phyloP scores from a whole-genome alignment of 306 rosid genomes.

The Malus sylvestris region DNA sequence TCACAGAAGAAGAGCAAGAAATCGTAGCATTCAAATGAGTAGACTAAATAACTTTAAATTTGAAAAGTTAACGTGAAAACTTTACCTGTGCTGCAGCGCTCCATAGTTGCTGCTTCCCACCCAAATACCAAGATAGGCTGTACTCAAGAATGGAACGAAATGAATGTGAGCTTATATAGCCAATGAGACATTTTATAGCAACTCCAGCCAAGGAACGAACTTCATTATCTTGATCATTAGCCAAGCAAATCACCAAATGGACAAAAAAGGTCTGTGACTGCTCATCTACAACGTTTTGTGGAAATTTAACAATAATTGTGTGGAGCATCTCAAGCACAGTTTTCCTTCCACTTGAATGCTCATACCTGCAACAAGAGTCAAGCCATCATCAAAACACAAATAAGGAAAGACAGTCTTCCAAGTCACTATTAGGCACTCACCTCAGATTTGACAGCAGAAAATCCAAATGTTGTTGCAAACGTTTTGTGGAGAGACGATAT shows the following conservation, averaged over 20 bases:
- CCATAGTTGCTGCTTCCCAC: conserved; percentile 60
- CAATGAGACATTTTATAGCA: conserved; percentile 62
- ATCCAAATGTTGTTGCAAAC: conserved; percentile 78
- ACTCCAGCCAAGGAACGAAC: conserved; percentile 81
- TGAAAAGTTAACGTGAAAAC: not conserved
- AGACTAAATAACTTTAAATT: not conserved
- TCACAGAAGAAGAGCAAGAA: not conserved
- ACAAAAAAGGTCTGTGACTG: conserved; percentile 69
- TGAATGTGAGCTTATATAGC: conserved; percentile 42
- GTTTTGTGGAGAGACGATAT: conserved; percentile 62
- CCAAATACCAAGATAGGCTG: conserved; percentile 75
- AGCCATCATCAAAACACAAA: not conserved
- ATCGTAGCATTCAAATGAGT: not conserved
- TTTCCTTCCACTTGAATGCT: conserved; percentile 78
- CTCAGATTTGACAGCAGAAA: conserved; percentile 71
- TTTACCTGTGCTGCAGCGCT: conserved; percentile 86
- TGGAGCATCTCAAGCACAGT: conserved; percentile 90
- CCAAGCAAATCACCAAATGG: conserved; percentile 77
- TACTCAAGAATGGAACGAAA: conserved; percentile 53
- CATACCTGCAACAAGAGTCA: conserved; percentile 51
- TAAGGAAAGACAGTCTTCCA: not conserved
- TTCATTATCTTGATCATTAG: conserved; percentile 62
- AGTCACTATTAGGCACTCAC: conserved; percentile 25
- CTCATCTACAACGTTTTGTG: conserved; percentile 59
- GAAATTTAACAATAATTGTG: conserved; percentile 67